A percentile compares a stretch with the other conserved stretches of the same genome.
These are phyloP conservation scores for Trifolium subterraneum DNA, from an alignment of 306 rosid genomes.

Conservation along the genomic window DNA sequence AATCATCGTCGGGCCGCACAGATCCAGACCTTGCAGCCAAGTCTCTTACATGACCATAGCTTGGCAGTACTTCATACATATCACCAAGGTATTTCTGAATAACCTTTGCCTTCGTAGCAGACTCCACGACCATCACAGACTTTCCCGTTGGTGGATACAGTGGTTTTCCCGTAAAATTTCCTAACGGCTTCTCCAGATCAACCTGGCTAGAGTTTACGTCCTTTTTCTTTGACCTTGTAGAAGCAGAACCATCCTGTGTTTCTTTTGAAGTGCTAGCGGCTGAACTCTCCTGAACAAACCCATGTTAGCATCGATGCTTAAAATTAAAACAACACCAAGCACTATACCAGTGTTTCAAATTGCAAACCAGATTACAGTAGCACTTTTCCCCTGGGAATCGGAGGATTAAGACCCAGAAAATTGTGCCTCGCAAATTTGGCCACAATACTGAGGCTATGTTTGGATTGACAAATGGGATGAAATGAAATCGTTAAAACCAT, in stretches of 20 bases:
- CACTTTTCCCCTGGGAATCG: background rate
- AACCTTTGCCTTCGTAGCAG: constrained; percentile 89
- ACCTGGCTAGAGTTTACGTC: constrained; percentile 45
- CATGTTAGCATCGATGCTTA: constrained; percentile 52
- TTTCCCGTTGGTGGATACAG: constrained; percentile 82
- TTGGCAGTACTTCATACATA: constrained; percentile 92
- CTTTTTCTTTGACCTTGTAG: constrained; percentile 58
- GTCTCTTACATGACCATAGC: constrained; percentile 98
- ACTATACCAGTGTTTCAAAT: background rate
- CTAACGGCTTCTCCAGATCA: constrained; percentile 47
- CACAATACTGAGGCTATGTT: background rate
- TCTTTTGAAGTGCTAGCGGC: constrained; percentile 42
- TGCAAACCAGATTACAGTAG: background rate
- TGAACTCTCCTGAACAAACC: constrained; percentile 58
- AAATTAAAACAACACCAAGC: constrained; percentile 37
- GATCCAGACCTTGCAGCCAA: constrained; percentile 99
- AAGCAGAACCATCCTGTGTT: constrained; percentile 45
- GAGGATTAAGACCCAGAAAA: background rate
- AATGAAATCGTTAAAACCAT: background rate
- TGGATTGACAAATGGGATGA: background rate
- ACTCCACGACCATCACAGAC: constrained; percentile 89
- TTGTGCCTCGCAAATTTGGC: background rate
- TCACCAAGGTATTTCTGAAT: constrained; percentile 92
- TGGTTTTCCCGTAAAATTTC: constrained; percentile 51
- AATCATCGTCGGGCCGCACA: constrained; percentile 95